Conservation (phyloP, 331 rosid genomes). For the Malus hybrid region DNA sequence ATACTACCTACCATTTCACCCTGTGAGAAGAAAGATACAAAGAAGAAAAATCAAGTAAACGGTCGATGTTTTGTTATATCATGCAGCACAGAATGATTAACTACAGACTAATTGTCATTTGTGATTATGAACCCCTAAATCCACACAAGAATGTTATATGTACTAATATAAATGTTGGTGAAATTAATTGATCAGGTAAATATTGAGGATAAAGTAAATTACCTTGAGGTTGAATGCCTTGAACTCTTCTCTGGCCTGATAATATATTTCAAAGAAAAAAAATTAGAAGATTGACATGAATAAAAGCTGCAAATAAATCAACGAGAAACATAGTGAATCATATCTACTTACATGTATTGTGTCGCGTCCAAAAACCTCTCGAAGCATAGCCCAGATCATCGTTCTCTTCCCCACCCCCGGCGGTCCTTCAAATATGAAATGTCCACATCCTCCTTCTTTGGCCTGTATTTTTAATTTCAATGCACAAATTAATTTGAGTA, state of each 20-base stretch:
- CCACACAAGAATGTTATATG: no score
- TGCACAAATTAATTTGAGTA: neutral
- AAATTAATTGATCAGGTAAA: no score
- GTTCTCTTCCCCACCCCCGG: slow-evolving; percentile 72
- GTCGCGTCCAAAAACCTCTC: slow-evolving; percentile 52
- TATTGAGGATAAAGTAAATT: neutral
- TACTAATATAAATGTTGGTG: no score
- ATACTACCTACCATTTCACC: slow-evolving; percentile 56
- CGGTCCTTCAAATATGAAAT: slow-evolving; percentile 80
- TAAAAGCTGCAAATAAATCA: neutral
- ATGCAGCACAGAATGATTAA: neutral
- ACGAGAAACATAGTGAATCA: neutral
- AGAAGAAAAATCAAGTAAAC: neutral
- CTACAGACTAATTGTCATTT: neutral
- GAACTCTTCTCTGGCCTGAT: slow-evolving; percentile 22
- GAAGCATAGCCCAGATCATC: slow-evolving; percentile 72
- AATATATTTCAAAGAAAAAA: neutral
- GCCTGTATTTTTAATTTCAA: slow-evolving; percentile 19
- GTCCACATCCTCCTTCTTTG: slow-evolving; percentile 37
- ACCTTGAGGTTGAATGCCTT: slow-evolving; percentile 30
- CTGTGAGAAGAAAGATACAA: slow-evolving; percentile 12
- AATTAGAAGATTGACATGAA: neutral
- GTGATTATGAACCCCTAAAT: no score
- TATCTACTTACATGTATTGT: slow-evolving; percentile 32
- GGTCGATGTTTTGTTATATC: neutral